A percentile compares a stretch with the other conserved stretches of the same genome.
phyloP scores from a whole-genome alignment of 2,329 filamentous ascomycete species.

The Colletotrichum musicola region DNA sequence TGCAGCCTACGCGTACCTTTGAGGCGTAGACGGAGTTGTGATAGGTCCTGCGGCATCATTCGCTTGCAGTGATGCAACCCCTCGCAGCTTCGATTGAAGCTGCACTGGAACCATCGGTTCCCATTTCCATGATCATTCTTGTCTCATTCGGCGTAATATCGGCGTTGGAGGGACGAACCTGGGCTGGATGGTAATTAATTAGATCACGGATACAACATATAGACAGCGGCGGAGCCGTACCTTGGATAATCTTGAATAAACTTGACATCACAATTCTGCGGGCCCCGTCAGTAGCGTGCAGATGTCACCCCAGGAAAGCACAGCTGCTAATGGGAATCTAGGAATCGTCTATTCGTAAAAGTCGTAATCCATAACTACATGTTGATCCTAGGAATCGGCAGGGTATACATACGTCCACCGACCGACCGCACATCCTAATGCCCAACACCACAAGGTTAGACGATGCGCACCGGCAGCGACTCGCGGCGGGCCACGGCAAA shows the following conservation, averaged over 20 bases:
- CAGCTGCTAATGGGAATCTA: neutral
- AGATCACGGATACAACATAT: slow-evolving; percentile 2
- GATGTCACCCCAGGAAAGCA: neutral
- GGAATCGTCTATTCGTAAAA: slow-evolving; percentile 31
- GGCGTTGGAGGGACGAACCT: slow-evolving; percentile 1
- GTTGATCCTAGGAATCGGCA: neutral
- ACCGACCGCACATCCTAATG: neutral
- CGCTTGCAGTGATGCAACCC: neutral
- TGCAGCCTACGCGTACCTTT: slow-evolving; percentile 22
- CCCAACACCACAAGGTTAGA: slow-evolving; percentile 41
- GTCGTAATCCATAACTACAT: slow-evolving; percentile 26
- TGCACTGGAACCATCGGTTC: neutral
- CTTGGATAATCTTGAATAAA: slow-evolving; percentile 6
- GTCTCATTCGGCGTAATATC: slow-evolving; percentile 18
- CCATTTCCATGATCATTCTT: neutral
- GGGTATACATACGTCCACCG: slow-evolving; percentile 18
- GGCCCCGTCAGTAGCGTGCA: neutral
- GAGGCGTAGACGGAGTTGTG: slow-evolving; percentile 16
- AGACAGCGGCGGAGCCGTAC: slow-evolving; percentile 16
- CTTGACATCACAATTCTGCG: neutral
- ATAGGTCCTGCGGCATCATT: no score
- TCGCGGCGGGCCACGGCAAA: slow-evolving; percentile 40
- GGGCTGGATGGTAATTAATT: slow-evolving; percentile 2
- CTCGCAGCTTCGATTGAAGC: neutral
- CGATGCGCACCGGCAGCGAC: slow-evolving; percentile 49